Conservation (phyloP, 225 moss, liverwort and hornwort genomes). For the Straminergon stramineum region DNA sequence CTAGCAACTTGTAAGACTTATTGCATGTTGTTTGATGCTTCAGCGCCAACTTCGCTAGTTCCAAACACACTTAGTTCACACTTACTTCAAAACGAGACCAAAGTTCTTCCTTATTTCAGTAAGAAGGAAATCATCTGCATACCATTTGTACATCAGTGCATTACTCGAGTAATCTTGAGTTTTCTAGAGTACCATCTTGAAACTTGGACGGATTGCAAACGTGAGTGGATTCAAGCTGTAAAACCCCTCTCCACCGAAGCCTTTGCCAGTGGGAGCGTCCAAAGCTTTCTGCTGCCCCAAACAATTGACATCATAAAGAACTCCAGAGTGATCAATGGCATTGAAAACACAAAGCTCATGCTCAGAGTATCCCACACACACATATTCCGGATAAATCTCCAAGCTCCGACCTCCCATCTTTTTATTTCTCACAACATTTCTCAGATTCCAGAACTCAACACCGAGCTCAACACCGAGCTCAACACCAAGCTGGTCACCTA, state of each 20-base stretch:
- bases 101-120: background rate
- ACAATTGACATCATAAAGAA: background rate
- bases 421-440: no score
- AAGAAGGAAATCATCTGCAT: no score
- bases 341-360: background rate
- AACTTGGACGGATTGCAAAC: background rate
- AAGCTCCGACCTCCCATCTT: no score
- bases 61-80: background rate
- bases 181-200: background rate
- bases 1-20: background rate
- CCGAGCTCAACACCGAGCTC: no score
- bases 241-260: background rate
- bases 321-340: slow-evolving; percentile 12
- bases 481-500: no score
- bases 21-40: background rate
- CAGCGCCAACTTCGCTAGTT: background rate
- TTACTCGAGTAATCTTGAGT: no score
- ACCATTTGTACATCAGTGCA: no score
- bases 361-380: no score
- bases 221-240: background rate
- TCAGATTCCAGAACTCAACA: background rate
- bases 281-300: background rate
- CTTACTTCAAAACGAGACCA: no score
- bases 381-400: no score
- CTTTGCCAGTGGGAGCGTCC: background rate